Base-by-base conservation (phyloP, 345 rosid genomes). In the Toxicodendron radicans region DNA sequence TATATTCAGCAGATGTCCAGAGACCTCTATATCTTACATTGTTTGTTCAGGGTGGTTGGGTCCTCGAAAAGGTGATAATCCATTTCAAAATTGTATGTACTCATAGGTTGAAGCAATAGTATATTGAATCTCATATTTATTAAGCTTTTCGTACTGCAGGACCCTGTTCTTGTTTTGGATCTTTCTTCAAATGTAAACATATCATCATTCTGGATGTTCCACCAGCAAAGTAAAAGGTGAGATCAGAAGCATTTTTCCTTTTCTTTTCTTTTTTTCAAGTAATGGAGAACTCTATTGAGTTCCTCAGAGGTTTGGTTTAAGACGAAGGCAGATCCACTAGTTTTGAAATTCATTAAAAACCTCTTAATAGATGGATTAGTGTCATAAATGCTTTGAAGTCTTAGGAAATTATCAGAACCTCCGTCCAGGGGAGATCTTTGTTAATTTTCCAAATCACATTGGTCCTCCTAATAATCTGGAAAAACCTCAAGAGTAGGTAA, bases 171-270 rank as follows among this genome's bases (percentile, higher is more conserved):
- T 83, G 81, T 95, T 78, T 81, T 91, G 78, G 97, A 95, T 88
- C 85, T 89, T 70, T 84, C 87, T 78, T 89, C 96, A 33, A 83
- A 79, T 82, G 91, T 79, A 61, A 90, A 84, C 68, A 79, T 86
- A 58, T 88, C 98, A 76, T 93, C 97, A 14, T 93, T 95, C 79
- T 95, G 99, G 99, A 91, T 95, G 84, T 75, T 90, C 83, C 93
- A 95, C 87, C 95, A 87, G 81, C 93, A 83, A 85, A 93, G 89
- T 85, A 93, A 85, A 88, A 95, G 99, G 99, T 95, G 54, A 68
- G 72, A 70, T 64, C 68, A 12, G 41, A 46, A 20, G 45, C 2
- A 21, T 63, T 12, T 18, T 12, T 53, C 33, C 30, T 38, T 27
- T 30, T 46, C 18, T 61, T 58, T 65, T 73, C 73, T 3, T 59